Conservation (phyloP, 2,329 filamentous ascomycete species). For the Fusarium tupiense region DNA sequence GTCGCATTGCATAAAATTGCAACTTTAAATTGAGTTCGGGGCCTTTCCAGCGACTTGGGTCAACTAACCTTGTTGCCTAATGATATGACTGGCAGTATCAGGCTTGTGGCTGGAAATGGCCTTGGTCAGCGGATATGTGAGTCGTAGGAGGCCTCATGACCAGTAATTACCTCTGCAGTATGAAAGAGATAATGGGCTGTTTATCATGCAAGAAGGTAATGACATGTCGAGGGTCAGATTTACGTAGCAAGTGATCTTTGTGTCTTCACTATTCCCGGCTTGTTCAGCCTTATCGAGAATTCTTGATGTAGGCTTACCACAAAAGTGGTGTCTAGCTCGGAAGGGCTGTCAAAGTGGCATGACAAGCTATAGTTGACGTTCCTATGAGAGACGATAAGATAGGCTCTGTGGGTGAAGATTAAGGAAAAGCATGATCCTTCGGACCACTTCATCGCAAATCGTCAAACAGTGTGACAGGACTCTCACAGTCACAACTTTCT, state of each 20-base stretch:
- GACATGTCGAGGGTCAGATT: rapidly evolving
- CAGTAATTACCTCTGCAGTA: too few species aligned
- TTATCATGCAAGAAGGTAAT: background rate
- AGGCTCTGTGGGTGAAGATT: background rate
- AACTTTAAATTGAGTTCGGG: background rate
- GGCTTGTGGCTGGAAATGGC: background rate
- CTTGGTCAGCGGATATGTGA: background rate
- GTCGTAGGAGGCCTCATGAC: background rate
- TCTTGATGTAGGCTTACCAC: too few species aligned
- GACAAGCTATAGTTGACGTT: too few species aligned
- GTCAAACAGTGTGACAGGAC: too few species aligned
- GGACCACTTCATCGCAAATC: rapidly evolving
- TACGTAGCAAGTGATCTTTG: rapidly evolving
- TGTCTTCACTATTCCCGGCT: background rate
- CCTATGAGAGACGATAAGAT: too few species aligned
- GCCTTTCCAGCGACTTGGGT: background rate
- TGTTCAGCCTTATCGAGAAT: too few species aligned
- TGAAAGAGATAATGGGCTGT: background rate
- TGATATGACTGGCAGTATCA: too few species aligned
- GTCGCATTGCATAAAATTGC: background rate
- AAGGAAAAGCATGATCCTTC: background rate
- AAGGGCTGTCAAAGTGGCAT: background rate
- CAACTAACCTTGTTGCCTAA: too few species aligned
- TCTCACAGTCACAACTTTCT: rapidly evolving
- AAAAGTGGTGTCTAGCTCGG: background rate